phyloP scores from a whole-genome alignment of 768 basidiomycete genomes.

The Lactarius tabidus region DNA sequence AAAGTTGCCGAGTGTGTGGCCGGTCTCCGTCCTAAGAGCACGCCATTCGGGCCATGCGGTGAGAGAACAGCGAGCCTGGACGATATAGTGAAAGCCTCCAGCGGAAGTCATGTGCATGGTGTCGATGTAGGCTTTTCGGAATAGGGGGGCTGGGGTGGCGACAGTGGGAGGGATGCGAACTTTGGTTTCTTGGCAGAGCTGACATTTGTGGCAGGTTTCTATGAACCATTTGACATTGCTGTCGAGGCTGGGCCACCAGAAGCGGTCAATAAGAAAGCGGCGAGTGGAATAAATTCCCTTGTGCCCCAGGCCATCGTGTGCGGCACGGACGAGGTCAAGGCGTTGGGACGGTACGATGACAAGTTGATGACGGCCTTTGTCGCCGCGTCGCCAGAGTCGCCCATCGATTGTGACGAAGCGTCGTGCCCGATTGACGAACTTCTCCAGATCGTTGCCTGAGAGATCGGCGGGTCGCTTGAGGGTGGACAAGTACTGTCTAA shows the following conservation, averaged over 20 bases:
- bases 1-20: not conserved
- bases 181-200: not conserved
- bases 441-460: too few species aligned
- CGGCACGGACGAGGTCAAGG: conserved; percentile 16
- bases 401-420: not conserved
- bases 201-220: not conserved
- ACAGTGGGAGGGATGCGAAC: not conserved
- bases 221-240: conserved; percentile 22
- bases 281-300: conserved; percentile 22
- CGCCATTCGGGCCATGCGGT: too few species aligned
- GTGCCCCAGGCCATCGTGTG: conserved; percentile 13
- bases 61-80: not conserved
- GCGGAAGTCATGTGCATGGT: conserved; percentile 39
- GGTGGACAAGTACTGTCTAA: too few species aligned
- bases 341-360: conserved; percentile 17
- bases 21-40: too few species aligned
- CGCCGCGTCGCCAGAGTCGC: not conserved
- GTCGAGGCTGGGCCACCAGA: not conserved
- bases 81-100: conserved; percentile 1
- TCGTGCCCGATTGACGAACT: too few species aligned
- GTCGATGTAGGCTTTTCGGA: conserved; percentile 31
- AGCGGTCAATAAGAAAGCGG: conserved; percentile 14
- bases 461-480: too few species aligned
- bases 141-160: conserved; percentile 22
- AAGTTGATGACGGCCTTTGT: conserved; percentile 23